Percentiles rank a stretch among this genome's conserved stretches.
Evolutionary conservation across 2,329 filamentous ascomycete genomes (phyloP).

Genomic region (Ophiocordyceps camponoti-floridani): DNA sequence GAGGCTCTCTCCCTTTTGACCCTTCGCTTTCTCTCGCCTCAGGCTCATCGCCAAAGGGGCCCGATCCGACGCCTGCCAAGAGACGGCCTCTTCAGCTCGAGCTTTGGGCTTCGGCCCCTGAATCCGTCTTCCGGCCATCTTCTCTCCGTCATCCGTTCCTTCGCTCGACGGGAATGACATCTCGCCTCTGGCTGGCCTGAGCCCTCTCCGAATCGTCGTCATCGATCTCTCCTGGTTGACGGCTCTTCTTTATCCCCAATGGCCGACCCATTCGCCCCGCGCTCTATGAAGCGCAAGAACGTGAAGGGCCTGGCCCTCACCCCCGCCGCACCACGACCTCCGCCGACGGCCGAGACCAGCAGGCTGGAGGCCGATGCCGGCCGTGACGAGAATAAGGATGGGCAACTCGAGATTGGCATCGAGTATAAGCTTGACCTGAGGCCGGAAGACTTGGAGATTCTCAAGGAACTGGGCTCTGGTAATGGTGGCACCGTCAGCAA

Average conservation of each 20-base stretch:
- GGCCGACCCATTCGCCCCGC: conserved; percentile 45
- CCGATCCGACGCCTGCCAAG: background rate
- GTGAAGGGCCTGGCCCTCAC: conserved; percentile 87
- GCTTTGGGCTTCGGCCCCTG: background rate
- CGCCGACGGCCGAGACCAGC: conserved; percentile 55
- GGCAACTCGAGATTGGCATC: conserved; percentile 79
- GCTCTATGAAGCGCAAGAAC: conserved; percentile 97
- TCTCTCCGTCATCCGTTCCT: background rate
- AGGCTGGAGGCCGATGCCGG: conserved; percentile 40
- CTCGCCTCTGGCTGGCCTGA: background rate
- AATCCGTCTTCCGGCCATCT: background rate
- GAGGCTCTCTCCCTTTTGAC: background rate
- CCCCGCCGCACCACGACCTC: conserved; percentile 53
- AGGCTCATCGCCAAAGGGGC: background rate
- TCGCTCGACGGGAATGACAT: background rate
- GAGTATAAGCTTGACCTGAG: conserved; percentile 89
- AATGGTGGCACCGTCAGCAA: conserved; percentile 98
- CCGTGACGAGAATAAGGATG: conserved; percentile 38
- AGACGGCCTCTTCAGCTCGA: background rate
- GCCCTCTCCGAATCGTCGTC: background rate
- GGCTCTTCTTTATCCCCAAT: conserved; percentile 19
- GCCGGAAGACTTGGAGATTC: conserved; percentile 77
- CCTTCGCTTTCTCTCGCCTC: background rate
- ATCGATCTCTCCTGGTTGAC: background rate
- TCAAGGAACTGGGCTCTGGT: conserved; percentile 88